A percentile compares a stretch with the other conserved stretches of the same genome.
Evolutionary conservation across 73 alveolate genomes (phyloP).

Genomic region (Paramecium primaurelia): DNA sequence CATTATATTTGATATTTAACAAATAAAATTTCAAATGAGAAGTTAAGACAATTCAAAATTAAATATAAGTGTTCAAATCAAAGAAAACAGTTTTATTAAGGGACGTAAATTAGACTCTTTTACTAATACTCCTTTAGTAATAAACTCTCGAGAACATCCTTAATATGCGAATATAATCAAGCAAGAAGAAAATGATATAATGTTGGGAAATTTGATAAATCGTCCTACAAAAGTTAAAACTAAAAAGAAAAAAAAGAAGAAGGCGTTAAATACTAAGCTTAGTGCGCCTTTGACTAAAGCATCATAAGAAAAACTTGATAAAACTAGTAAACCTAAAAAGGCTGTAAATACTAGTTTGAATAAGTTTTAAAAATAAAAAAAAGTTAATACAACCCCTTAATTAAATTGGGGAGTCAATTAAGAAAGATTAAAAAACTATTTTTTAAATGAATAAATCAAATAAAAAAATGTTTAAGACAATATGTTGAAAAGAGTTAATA

Average conservation of each 20-base stretch:
- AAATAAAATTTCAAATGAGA: conserved; percentile 26
- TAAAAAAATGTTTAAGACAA: background rate
- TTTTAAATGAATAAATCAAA: background rate
- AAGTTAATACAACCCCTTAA: background rate
- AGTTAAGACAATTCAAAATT: conserved; percentile 28
- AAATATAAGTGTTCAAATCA: background rate
- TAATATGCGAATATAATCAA: background rate
- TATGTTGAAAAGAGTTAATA: background rate
- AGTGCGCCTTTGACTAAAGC: background rate
- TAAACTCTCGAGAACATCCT: conserved; percentile 12
- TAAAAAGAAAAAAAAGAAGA: conserved; percentile 21
- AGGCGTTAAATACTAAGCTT: background rate
- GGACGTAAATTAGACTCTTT: conserved; percentile 14
- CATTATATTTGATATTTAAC: background rate
- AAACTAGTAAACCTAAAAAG: background rate
- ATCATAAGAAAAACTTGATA: background rate
- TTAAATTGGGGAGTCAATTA: conserved; percentile 35
- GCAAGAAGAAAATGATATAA: background rate
- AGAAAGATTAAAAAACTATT: conserved; percentile 8
- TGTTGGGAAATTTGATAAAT: background rate
- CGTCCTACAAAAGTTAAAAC: background rate
- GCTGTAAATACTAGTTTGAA: background rate
- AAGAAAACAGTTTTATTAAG: background rate
- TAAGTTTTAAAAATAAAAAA: background rate
- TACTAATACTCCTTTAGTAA: background rate